A percentile compares a stretch with the other conserved stretches of the same genome.
Conservation (phyloP, 1,139 yeast genomes). For the Yamadazyma diddensiae region DNA sequence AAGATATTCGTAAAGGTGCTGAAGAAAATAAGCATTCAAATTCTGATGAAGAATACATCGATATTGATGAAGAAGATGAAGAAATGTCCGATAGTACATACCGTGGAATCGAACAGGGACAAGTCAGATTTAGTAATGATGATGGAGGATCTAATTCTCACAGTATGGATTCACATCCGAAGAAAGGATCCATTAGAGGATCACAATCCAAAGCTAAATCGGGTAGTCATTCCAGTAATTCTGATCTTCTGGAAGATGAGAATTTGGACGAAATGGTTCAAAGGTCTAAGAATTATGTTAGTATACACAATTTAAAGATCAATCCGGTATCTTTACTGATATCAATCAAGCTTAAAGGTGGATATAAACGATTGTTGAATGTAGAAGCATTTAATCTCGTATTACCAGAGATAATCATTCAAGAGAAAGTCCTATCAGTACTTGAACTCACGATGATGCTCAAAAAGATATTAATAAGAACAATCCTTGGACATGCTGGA, state of each 20-base stretch:
- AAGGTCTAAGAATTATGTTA: conserved; percentile 57
- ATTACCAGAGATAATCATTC: conserved; percentile 51
- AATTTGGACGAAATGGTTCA: conserved; percentile 55
- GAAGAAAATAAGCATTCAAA: conserved; percentile 11
- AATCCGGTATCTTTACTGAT: conserved; percentile 49
- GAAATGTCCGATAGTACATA: conserved; percentile 9
- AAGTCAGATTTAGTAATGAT: not conserved
- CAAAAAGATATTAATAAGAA: conserved; percentile 49
- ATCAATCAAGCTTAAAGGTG: conserved; percentile 55
- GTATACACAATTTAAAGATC: conserved; percentile 48
- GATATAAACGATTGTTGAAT: conserved; percentile 55
- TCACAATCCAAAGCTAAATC: conserved; percentile 1
- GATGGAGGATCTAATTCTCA: not conserved
- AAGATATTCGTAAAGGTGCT: conserved; percentile 4
- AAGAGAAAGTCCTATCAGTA: conserved; percentile 49
- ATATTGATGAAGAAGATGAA: conserved; percentile 7
- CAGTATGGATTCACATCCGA: not conserved
- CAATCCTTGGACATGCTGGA: conserved; percentile 58
- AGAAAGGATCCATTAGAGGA: not conserved
- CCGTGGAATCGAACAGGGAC: conserved; percentile 1
- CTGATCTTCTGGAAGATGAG: conserved; percentile 26
- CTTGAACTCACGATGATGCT: conserved; percentile 52
- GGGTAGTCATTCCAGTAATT: conserved; percentile 9
- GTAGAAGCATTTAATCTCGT: conserved; percentile 56
- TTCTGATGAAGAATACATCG: conserved; percentile 5